Base-by-base conservation (phyloP, 208 protist species). In the Crithidia acanthocephali region DNA sequence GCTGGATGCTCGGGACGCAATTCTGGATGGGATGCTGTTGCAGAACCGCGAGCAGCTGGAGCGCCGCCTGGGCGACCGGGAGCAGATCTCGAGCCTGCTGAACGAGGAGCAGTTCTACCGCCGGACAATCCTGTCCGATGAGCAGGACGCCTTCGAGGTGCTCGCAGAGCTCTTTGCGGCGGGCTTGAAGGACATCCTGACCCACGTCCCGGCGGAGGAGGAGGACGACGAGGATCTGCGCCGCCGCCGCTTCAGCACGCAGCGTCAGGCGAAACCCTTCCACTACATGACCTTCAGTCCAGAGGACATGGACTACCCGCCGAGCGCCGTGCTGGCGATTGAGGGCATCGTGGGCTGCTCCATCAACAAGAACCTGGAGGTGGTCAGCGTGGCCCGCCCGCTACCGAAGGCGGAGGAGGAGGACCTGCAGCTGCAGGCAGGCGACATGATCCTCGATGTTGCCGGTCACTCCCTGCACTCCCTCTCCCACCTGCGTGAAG, bases 331-430 rank as follows among this genome's bases (percentile, higher is more conserved):
- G 27, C 83, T 92, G 28, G 90, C 87, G 10, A 83, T 95, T 57
- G 87, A 95, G 74, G 87, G 87, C 47, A 92, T 95, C 2, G 73
- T 95, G 0, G 90, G 90, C 56, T 95, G 90, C 79, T 78, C 77
- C 50, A 87, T 95, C 44, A 95, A 95, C 72, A 92, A 93, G 68
- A 95, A 95, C 74, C 72, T 95, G 23, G 90, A 95, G 76, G 90
- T 95, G 64, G 84, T 87, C 22, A 87, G 84, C 68, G 88, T 95
- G 60, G 79, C 75, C 9, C 77, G 85, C 15, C 87, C 84, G 30
- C 80, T 95, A 11, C 84, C 87, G 44, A 89, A 87, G 69, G 84
- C 78, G 25, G 81, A 81, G 64, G 81, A 86, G 53, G 86, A 88
- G 45, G 80, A 86, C 18, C 72, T 93, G 60, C 87, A 93, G 85